Percentiles rank a stretch among this genome's conserved stretches.
These are phyloP conservation scores for Pythium diclinum DNA, from an alignment of 352 stramenopile genomes.

Conservation along the genomic window DNA sequence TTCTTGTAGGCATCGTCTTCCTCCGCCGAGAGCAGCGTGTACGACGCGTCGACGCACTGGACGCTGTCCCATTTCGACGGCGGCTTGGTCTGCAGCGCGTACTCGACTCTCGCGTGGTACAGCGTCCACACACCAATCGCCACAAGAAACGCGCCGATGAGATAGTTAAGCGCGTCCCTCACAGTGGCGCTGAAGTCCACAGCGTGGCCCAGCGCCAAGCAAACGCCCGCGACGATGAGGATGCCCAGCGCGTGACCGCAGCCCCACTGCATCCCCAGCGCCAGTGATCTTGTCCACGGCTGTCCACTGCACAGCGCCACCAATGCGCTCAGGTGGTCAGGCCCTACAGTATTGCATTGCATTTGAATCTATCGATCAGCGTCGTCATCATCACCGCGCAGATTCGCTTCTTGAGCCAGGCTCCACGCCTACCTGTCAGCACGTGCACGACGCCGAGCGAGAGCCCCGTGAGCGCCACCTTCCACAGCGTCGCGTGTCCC, in stretches of 20 bases:
- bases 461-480: slow-evolving; percentile 34
- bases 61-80: slow-evolving; percentile 50
- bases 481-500: slow-evolving; percentile 30
- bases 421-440: slow-evolving; percentile 35
- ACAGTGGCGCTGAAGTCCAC: slow-evolving; percentile 31
- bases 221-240: slow-evolving; percentile 50
- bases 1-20: slow-evolving; percentile 16
- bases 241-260: slow-evolving; percentile 87
- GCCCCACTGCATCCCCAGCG: slow-evolving; percentile 85
- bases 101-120: slow-evolving; percentile 36
- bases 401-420: neutral
- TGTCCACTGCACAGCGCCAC: slow-evolving; percentile 77
- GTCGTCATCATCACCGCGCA: neutral
- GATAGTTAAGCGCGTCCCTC: slow-evolving; percentile 52
- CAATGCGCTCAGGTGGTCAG: slow-evolving; percentile 87
- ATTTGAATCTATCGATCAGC: neutral
- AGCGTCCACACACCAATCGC: slow-evolving; percentile 57
- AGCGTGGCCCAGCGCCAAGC: slow-evolving; percentile 45
- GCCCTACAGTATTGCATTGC: slow-evolving; percentile 33
- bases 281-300: slow-evolving; percentile 60
- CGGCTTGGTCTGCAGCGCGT: slow-evolving; percentile 28
- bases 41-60: slow-evolving; percentile 54
- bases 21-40: slow-evolving; percentile 34
- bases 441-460: slow-evolving; percentile 56
- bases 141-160: slow-evolving; percentile 61